Evolutionary conservation across 306 rosid genomes (phyloP).

Genomic region (Malus orientalis): DNA sequence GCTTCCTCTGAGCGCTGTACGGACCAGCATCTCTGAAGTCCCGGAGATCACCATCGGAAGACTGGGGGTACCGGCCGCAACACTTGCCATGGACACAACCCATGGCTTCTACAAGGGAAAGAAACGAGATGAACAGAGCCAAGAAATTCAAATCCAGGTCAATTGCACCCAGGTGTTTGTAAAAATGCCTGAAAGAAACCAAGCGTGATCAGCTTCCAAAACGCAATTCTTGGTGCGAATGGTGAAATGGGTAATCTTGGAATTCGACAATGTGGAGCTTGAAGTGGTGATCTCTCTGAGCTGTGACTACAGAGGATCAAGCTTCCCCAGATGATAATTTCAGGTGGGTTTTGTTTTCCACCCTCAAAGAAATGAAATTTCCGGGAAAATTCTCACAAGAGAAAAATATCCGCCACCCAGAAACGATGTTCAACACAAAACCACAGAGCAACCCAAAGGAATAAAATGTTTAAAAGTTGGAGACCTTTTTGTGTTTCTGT

Average conservation of each 20-base stretch:
- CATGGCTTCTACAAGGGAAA: conserved; percentile 30
- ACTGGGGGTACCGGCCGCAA: conserved; percentile 44
- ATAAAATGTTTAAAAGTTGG: conserved; percentile 2
- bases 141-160: conserved; percentile 18
- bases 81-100: conserved; percentile 88
- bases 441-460: conserved; percentile 15
- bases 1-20: conserved; percentile 40
- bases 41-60: conserved; percentile 48
- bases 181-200: conserved; percentile 3
- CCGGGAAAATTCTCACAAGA: neutral
- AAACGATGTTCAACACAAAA: conserved; percentile 11
- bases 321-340: neutral
- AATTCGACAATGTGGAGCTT: conserved; percentile 27
- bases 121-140: conserved; percentile 4
- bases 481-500: conserved; percentile 8
- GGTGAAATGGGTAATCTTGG: conserved; percentile 15
- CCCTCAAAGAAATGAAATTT: neutral
- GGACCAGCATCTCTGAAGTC: conserved; percentile 41
- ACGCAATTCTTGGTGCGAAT: conserved; percentile 5
- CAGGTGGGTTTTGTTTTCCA: neutral
- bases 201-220: neutral
- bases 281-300: neutral
- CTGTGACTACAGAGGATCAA: neutral
- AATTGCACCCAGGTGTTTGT: conserved; percentile 21
- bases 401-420: conserved; percentile 3